Conservation (phyloP, 176 grass and related monocot species). For the Triticum aestivum region IWGSC_CS_RefSeq_v2.1 NC_057806.1:482352181-482352680, state of each 20-base stretch:
- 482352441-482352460: conserved; percentile 69
- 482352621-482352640: conserved; percentile 48
- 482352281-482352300: conserved; percentile 44
- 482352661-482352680: conserved; percentile 83
- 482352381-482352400: conserved; percentile 77
- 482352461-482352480: conserved; percentile 91
- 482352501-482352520: conserved; percentile 84
- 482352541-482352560: conserved; percentile 74
- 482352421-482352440: conserved; percentile 57
- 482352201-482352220: conserved; percentile 80
- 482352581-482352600: not conserved
- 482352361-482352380: conserved; percentile 80
- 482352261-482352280: conserved; percentile 89
- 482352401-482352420: conserved; percentile 58
- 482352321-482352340: not conserved
- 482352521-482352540: conserved; percentile 75
- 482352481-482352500: conserved; percentile 71
- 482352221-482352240: conserved; percentile 83
- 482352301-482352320: not conserved
- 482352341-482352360: not conserved
- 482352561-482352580: conserved; percentile 9
- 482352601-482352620: not conserved
- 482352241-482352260: conserved; percentile 87
- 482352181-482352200: conserved; percentile 83
- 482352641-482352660: conserved; percentile 60